A percentile compares a stretch with the other conserved stretches of the same genome.
These are phyloP conservation scores for Arctium lappa DNA, from an alignment of 129 eudicot genomes.

Conservation along the genomic window DNA sequence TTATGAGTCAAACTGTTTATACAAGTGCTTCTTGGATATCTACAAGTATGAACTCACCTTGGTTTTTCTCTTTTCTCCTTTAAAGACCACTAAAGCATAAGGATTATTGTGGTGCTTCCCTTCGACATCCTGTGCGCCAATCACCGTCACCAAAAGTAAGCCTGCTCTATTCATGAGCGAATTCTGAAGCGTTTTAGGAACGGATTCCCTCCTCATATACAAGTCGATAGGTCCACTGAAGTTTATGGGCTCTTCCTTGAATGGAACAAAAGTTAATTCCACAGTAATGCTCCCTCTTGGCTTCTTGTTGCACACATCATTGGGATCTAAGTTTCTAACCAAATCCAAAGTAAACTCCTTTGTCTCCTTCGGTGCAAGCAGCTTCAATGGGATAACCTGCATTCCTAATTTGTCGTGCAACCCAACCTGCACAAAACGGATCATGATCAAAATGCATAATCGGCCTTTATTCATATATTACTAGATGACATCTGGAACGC, in stretches of 20 bases:
- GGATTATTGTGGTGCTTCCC: constrained; percentile 61
- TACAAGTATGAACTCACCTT: constrained; percentile 35
- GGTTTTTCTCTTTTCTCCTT: constrained; percentile 56
- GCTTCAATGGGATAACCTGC: constrained; percentile 58
- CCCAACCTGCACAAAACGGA: constrained; percentile 40
- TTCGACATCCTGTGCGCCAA: constrained; percentile 54
- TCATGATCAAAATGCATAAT: background rate
- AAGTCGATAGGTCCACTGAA: constrained; percentile 34
- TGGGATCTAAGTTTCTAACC: constrained; percentile 40
- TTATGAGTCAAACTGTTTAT: background rate
- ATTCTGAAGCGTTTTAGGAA: constrained; percentile 29
- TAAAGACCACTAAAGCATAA: constrained; percentile 42
- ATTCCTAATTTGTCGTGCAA: constrained; percentile 58
- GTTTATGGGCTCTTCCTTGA: constrained; percentile 33
- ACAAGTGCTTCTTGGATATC: background rate
- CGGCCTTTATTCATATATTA: background rate
- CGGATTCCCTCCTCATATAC: constrained; percentile 21
- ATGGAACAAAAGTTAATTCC: constrained; percentile 57
- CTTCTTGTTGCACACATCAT: constrained; percentile 46
- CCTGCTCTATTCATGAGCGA: constrained; percentile 31
- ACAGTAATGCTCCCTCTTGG: constrained; percentile 57
- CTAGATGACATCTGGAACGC: background rate
- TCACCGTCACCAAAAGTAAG: constrained; percentile 43
- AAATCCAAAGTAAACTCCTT: constrained; percentile 47
- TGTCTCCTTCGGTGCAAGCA: constrained; percentile 44